Percentiles rank a stretch among this genome's conserved stretches.
Conservation (phyloP, 2,329 filamentous ascomycete species). For the Lecanosticta acicola region DNA sequence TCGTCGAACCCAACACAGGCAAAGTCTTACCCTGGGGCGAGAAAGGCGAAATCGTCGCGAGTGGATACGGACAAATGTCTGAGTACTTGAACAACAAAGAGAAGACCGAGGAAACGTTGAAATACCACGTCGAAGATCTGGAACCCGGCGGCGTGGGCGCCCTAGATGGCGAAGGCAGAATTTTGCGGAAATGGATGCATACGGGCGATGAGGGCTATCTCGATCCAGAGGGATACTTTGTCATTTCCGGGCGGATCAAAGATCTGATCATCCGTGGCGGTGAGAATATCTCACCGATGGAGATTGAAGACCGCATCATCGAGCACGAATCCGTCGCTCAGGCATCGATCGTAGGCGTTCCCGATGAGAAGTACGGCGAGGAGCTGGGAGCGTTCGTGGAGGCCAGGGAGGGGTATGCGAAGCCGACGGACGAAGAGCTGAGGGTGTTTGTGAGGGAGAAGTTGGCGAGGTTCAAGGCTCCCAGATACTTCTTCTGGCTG, state of each 20-base stretch:
- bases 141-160: conserved; percentile 22
- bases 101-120: conserved; percentile 66
- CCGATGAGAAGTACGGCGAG: conserved; percentile 28
- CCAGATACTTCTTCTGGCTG: conserved; percentile 25
- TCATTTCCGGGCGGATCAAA: conserved; percentile 30
- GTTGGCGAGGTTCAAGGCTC: conserved; percentile 25
- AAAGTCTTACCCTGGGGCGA: conserved; percentile 61
- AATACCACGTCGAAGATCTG: conserved; percentile 24
- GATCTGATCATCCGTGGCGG: conserved; percentile 47
- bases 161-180: conserved; percentile 17
- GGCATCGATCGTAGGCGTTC: conserved; percentile 24
- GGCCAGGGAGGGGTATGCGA: conserved; percentile 18
- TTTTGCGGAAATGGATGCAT: conserved; percentile 54
- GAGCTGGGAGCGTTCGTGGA: conserved; percentile 31
- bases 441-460: conserved; percentile 18
- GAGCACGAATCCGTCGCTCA: conserved; percentile 22
- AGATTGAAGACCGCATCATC: conserved; percentile 26
- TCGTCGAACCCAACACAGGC: conserved; percentile 60
- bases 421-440: conserved; percentile 19
- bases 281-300: conserved; percentile 54
- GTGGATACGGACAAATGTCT: conserved; percentile 65
- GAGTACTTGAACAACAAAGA: conserved; percentile 62
- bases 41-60: conserved; percentile 69
- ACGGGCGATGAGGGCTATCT: conserved; percentile 56
- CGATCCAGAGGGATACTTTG: conserved; percentile 40